Conservation (phyloP, 208 protist genomes). For the Porcisia deanei region DNA sequence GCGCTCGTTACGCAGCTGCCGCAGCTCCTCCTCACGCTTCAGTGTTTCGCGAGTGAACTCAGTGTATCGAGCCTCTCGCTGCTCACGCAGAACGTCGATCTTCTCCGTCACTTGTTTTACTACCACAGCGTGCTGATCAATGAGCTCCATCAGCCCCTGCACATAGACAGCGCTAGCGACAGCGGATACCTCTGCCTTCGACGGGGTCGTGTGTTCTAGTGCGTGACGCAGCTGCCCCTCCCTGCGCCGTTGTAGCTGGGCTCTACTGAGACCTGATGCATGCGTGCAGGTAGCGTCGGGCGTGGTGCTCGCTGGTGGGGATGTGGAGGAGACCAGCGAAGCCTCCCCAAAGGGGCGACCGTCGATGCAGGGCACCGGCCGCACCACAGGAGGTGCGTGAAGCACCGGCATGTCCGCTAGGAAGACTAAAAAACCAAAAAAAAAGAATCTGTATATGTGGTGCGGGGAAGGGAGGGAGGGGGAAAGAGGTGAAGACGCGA, state of each 20-base stretch:
- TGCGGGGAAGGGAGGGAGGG: not conserved
- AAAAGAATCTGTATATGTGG: not conserved
- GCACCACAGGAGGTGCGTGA: not conserved
- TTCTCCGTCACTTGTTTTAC: slow-evolving; percentile 9
- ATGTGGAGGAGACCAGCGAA: slow-evolving; percentile 12
- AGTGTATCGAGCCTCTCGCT: slow-evolving; percentile 23
- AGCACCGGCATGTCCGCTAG: not conserved
- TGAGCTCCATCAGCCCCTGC: slow-evolving; percentile 28
- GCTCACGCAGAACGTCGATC: slow-evolving; percentile 14
- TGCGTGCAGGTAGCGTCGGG: slow-evolving; percentile 5
- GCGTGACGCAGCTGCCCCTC: slow-evolving; percentile 28
- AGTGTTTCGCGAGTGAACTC: slow-evolving; percentile 29
- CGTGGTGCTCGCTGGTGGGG: slow-evolving; percentile 15
- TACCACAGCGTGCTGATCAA: slow-evolving; percentile 18
- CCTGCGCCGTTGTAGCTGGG: slow-evolving; percentile 3
- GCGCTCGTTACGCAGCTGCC: slow-evolving; percentile 40
- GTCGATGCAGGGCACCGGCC: not conserved
- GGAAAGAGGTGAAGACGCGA: no score
- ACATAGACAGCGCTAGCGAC: slow-evolving; percentile 40
- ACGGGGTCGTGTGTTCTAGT: slow-evolving; percentile 15
- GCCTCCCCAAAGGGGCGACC: not conserved
- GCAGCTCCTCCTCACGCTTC: slow-evolving; percentile 39
- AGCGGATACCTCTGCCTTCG: slow-evolving; percentile 24
- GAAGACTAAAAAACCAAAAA: not conserved
- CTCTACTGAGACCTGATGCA: slow-evolving; percentile 1